Conservation (phyloP, 1,139 yeast species). For the Trichomonascaceae sp. region DNA sequence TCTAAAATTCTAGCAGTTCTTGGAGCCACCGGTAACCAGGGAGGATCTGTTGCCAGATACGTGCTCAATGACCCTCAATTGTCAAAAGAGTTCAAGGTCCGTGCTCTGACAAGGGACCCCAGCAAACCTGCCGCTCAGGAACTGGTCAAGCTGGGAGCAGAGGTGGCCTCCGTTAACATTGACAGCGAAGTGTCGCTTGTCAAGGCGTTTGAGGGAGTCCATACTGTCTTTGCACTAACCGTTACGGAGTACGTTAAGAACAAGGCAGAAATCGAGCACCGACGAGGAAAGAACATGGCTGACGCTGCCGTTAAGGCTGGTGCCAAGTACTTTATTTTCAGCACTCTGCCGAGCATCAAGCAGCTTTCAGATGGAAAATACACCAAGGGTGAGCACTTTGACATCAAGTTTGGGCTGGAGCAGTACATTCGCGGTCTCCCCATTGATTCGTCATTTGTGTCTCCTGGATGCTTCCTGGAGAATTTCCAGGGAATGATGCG, state of each 20-base stretch:
- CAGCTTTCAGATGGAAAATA: slow-evolving; percentile 4
- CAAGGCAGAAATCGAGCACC: not conserved
- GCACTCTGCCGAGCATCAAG: slow-evolving; percentile 1
- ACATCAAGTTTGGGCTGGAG: slow-evolving; percentile 6
- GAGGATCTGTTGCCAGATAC: slow-evolving; percentile 6
- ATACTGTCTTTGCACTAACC: slow-evolving; percentile 6
- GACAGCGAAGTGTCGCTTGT: slow-evolving; percentile 1
- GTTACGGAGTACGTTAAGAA: not conserved
- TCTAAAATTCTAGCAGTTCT: slow-evolving; percentile 5
- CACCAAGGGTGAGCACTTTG: slow-evolving; percentile 2
- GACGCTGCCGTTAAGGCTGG: slow-evolving; percentile 7
- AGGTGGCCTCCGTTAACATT: slow-evolving; percentile 5
- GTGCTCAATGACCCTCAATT: slow-evolving; percentile 5
- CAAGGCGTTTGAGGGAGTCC: slow-evolving; percentile 5
- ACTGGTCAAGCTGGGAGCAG: slow-evolving; percentile 3
- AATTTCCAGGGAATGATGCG: slow-evolving; percentile 1
- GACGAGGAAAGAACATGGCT: slow-evolving; percentile 4
- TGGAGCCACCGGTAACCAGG: slow-evolving; percentile 10
- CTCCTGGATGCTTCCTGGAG: slow-evolving; percentile 7
- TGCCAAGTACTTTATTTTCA: slow-evolving; percentile 5
- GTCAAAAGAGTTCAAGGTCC: slow-evolving; percentile 5
- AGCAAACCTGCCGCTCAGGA: slow-evolving; percentile 1
- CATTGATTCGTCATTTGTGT: slow-evolving; percentile 5
- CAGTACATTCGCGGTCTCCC: slow-evolving; percentile 6
- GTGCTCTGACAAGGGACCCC: slow-evolving; percentile 7